A percentile compares a stretch with the other conserved stretches of the same genome.
These are phyloP conservation scores for Leucocoprinus birnbaumii DNA, from an alignment of 768 basidiomycete species.

Conservation along the genomic window DNA sequence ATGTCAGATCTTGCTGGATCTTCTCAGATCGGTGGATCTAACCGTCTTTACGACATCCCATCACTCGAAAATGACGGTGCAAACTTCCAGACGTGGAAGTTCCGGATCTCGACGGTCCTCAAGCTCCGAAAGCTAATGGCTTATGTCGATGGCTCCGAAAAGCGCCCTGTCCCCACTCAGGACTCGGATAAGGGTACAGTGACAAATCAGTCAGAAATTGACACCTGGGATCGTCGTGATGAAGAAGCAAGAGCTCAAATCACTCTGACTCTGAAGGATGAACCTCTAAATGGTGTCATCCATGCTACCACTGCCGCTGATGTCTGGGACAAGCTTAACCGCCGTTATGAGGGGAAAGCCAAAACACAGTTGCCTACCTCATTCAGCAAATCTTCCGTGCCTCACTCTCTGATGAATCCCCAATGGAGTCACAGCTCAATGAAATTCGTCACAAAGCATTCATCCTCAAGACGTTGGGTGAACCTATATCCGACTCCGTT, in stretches of 20 bases:
- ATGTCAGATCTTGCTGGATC: background rate
- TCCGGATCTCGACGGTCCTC: conserved; percentile 9
- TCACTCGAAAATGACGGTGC: conserved; percentile 15
- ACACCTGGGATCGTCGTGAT: conserved; percentile 7
- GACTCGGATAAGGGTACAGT: background rate
- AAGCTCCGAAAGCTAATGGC: conserved; percentile 4
- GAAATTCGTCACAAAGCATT: conserved; percentile 14
- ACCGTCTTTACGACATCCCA: conserved; percentile 16
- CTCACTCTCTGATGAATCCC: conserved; percentile 14
- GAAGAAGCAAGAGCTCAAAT: conserved; percentile 16
- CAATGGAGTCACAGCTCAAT: conserved; percentile 15
- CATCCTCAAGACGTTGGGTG: conserved; percentile 13
- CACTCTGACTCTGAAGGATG: conserved; percentile 16
- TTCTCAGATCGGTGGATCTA: conserved; percentile 7
- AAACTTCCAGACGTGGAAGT: conserved; percentile 17
- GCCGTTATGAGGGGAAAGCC: conserved; percentile 16
- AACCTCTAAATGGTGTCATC: conserved; percentile 16
- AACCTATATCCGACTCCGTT: conserved; percentile 5
- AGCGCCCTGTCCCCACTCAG: background rate
- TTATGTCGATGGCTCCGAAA: conserved; percentile 3
- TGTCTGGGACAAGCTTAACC: conserved; percentile 14
- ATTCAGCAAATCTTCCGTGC: conserved; percentile 14
- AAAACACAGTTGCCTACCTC: conserved; percentile 13
- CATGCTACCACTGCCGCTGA: conserved; percentile 12
- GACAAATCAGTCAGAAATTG: background rate